Evolutionary conservation across 1,284 basidiomycete species (phyloP), one percentile per base, ranked within the genome.

Genomic region (Rhodofomes roseus): DNA sequence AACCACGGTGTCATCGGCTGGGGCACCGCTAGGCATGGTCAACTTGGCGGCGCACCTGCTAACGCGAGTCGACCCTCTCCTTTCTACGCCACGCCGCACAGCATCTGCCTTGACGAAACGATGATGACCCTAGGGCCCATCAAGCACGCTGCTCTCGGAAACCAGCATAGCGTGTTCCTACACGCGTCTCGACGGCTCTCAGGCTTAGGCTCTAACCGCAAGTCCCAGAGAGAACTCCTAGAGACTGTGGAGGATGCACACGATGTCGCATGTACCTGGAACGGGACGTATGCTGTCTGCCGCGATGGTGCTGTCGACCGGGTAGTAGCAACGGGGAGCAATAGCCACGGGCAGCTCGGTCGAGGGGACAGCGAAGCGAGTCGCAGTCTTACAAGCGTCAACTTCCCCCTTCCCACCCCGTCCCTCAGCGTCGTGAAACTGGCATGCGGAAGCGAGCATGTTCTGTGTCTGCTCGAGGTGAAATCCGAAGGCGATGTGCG

Each of bases 11-110:
- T 91, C 12, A 74, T 87, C 0, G 94, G 93, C 2, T 96, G 94
- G 94, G 95, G 94, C 4, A 79, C 86, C 3, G 81, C 84, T 25
- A 78, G 95, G 43, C 92, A 94, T 66, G 92, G 92, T 1, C 93
- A 94, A 66, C 79, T 93, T 1, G 90, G 89, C 22, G 59, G 65
- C 43, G 43, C 69, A 55, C 20, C 57, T 43, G 23, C 67, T 63
- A 18, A 54, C 62, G 43, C 62, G 52, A 70, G 57, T 48, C 64
- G 58, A 43, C 63, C 66, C n/a, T 67, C 62, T 37, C 62, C 71
- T 1, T 75, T 76, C 62, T 61, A 73, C 23, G 60, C 76, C 8
- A 60, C 57, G 6, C 82, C 83, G 14, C 70, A 60, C 59, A 59
- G 76, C 58, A 58, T 81, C 39, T 54, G 63, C 34, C 27, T 70